Evolutionary conservation across 306 rosid species (phyloP).

Genomic region (Pueraria montana): DNA sequence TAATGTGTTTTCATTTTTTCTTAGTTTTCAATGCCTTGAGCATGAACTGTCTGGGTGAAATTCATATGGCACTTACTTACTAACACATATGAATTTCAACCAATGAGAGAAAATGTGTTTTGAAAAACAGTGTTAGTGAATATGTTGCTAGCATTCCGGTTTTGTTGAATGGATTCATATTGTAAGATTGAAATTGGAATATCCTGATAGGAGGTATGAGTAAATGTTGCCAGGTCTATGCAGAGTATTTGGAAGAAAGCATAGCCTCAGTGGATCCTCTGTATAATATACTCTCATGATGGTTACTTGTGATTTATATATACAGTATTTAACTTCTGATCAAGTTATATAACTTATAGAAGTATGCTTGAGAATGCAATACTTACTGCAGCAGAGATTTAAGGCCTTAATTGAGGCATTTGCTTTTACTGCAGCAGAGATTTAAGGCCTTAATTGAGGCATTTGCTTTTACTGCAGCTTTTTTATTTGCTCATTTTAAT

Average conservation of each 20-base stretch:
- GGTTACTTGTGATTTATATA: neutral
- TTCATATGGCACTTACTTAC: neutral
- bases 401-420: neutral
- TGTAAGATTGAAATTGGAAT: neutral
- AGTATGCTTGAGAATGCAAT: slow-evolving; percentile 1
- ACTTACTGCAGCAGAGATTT: neutral
- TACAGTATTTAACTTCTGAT: neutral
- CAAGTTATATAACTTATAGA: neutral
- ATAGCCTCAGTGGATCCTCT: neutral
- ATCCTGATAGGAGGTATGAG: slow-evolving; percentile 32
- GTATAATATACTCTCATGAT: neutral
- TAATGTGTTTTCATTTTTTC: neutral
- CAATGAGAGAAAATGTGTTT: neutral
- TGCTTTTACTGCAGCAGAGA: slow-evolving; percentile 4
- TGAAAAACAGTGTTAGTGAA: neutral
- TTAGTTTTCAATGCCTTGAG: neutral
- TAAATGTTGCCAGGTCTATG: slow-evolving; percentile 27
- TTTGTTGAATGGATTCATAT: slow-evolving; percentile 37
- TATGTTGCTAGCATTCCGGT: neutral
- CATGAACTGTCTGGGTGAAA: neutral
- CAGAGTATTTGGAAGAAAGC: slow-evolving; percentile 44
- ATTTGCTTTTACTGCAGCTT: too few relatives aligned
- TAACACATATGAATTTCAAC: neutral
- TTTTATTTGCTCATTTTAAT: neutral
- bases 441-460: too few relatives aligned